phyloP scores from a whole-genome alignment of 202 grass and related monocot species.

The Hordeum pubiflorum region DNA sequence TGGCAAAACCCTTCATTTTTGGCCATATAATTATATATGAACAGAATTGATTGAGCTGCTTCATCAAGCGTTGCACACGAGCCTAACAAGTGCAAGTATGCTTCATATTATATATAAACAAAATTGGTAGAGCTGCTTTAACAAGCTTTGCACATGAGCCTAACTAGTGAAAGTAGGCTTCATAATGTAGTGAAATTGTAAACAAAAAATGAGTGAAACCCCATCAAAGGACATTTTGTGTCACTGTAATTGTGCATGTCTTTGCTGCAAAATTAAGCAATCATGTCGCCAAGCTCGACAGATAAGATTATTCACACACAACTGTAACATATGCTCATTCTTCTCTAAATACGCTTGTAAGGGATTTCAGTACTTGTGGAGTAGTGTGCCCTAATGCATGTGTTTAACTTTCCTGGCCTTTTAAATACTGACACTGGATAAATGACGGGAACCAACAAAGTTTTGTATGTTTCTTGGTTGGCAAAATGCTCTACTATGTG shows the following conservation, averaged over 20 bases:
- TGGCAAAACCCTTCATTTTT: not conserved
- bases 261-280: not conserved
- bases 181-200: not conserved
- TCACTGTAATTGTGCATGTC: not conserved
- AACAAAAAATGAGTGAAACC: not conserved
- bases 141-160: not conserved
- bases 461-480: too few species aligned
- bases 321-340: not conserved
- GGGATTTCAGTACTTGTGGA: slow-evolving; percentile 12
- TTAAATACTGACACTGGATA: slow-evolving; percentile 24
- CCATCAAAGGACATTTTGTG: not conserved
- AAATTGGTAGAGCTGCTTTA: not conserved
- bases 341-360: not conserved
- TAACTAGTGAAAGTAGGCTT: not conserved
- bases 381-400: slow-evolving; percentile 28
- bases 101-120: not conserved
- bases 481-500: too few species aligned
- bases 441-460: too few species aligned
- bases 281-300: not conserved
- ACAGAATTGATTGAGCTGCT: not conserved
- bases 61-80: not conserved
- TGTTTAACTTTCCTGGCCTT: slow-evolving; percentile 16
- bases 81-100: too few species aligned
- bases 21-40: not conserved
- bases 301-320: not conserved